Base-by-base conservation (phyloP, 2,329 filamentous ascomycete species). In the Penicillium expansum region DNA sequence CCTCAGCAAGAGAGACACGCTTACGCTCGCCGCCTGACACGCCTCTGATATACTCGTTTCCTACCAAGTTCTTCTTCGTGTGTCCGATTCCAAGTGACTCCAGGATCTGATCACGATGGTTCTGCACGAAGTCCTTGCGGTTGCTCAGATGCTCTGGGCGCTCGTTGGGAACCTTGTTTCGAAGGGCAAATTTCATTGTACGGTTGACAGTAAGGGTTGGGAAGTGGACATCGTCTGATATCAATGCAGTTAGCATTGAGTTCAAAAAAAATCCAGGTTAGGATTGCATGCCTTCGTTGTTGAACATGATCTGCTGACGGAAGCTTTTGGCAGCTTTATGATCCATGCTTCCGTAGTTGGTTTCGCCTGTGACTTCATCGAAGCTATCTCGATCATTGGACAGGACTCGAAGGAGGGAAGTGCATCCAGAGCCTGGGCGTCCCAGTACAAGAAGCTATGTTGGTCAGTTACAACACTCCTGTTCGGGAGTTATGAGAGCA, bases 131-230 rank as follows among this genome's bases (percentile, higher is more conserved):
- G 1, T 66, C 63, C 13, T 66, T 62, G 22, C 66, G 67, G 20
- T 66, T 61, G 16, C 64, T 60, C 3, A 67, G 47, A 14, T 63
- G 59, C 1, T 62, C 60, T 0, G 68, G 66, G 2, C 70, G 64
- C 48, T 71, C 67, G 6, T 62, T 58, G 1, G 71, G 71, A 2
- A 72, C 48, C 27, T 73, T 73, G 51, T 71, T 85, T 33, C 84
- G 81, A 1, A 88, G 79, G 0, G 89, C 89, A 64, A 92, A 92
- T 55, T 85, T 82, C 16, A 92, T 80, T 0, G 89, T 92, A 56
- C 90, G 82, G 1, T 88, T 86, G 5, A 92, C 87, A 0, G 86
- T 91, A 20, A 92, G 76, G 4, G 88, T 86, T 0, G 89, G 86
- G 61, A 91, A 92, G 67, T 91, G 88, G 22, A 87, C 78, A 67